Percentiles rank a stretch among this genome's conserved stretches.
Conservation (phyloP, 345 rosid species). For the Eucalyptus polybractea region DNA sequence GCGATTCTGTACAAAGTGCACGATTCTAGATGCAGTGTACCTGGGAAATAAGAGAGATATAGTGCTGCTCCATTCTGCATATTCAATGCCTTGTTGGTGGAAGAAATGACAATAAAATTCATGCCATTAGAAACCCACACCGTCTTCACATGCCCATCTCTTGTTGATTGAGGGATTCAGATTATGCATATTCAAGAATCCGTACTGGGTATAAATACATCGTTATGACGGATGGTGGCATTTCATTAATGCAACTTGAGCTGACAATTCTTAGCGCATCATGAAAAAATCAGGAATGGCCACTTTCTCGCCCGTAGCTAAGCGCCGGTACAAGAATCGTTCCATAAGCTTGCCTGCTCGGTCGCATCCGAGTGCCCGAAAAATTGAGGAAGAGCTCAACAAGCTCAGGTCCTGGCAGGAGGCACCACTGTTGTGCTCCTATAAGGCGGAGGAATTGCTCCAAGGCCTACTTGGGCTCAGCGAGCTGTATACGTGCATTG, state of each 20-base stretch:
- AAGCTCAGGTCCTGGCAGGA: slow-evolving; percentile 18
- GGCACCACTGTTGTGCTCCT: not conserved
- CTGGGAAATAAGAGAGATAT: not conserved
- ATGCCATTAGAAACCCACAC: not conserved
- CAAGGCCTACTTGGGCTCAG: slow-evolving; percentile 20
- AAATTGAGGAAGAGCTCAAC: slow-evolving; percentile 32
- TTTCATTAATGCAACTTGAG: not conserved
- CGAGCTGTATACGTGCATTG: slow-evolving; percentile 27
- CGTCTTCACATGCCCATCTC: not conserved
- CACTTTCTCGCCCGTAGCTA: slow-evolving; percentile 12
- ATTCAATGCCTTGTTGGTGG: not conserved
- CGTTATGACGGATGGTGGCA: not conserved
- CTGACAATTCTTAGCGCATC: not conserved
- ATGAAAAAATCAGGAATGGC: slow-evolving; percentile 5
- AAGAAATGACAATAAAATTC: not conserved
- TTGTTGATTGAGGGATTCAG: not conserved
- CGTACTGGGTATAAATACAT: not conserved
- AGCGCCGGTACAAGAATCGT: slow-evolving; percentile 20
- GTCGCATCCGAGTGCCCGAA: slow-evolving; percentile 27
- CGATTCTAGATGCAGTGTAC: not conserved
- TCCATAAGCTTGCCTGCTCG: slow-evolving; percentile 56
- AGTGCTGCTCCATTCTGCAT: not conserved
- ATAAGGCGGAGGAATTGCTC: slow-evolving; percentile 9
- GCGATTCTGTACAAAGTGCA: not conserved
- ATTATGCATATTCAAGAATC: not conserved